A percentile compares a stretch with the other conserved stretches of the same genome.
Conservation (phyloP, 1,284 basidiomycete genomes). For the Entoloma clypeatum region DNA sequence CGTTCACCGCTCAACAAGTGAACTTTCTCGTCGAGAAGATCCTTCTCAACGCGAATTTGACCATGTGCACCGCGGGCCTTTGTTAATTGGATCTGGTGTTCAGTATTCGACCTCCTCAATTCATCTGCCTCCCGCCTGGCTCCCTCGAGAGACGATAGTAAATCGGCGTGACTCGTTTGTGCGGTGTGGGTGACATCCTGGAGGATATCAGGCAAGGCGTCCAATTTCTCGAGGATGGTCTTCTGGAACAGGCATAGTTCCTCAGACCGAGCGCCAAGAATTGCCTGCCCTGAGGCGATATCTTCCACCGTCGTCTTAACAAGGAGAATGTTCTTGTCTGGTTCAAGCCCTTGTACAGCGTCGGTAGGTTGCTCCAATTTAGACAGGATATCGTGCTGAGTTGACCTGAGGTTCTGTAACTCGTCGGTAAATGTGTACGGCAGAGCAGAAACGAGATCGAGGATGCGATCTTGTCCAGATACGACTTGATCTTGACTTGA, state of each 20-base stretch:
- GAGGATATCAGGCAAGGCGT: slow-evolving; percentile 55
- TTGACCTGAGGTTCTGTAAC: slow-evolving; percentile 36
- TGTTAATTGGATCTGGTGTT: slow-evolving; percentile 64
- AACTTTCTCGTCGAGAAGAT: slow-evolving; percentile 59
- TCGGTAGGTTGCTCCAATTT: slow-evolving; percentile 23
- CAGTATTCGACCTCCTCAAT: slow-evolving; percentile 58
- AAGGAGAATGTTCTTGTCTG: slow-evolving; percentile 24
- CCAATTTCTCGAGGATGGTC: slow-evolving; percentile 49
- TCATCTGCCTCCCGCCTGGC: slow-evolving; percentile 65
- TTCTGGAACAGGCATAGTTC: slow-evolving; percentile 49
- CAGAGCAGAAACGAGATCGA: slow-evolving; percentile 38
- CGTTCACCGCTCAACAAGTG: slow-evolving; percentile 58
- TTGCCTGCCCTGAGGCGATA: slow-evolving; percentile 40
- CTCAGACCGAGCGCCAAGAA: slow-evolving; percentile 43
- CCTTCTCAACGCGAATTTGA: slow-evolving; percentile 78
- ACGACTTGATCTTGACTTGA: slow-evolving; percentile 34
- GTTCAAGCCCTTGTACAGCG: slow-evolving; percentile 13
- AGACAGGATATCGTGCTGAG: slow-evolving; percentile 32
- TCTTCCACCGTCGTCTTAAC: slow-evolving; percentile 45
- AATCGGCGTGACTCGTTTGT: slow-evolving; percentile 58
- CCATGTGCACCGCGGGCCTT: slow-evolving; percentile 75
- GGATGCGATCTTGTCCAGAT: slow-evolving; percentile 33
- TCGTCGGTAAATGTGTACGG: slow-evolving; percentile 39
- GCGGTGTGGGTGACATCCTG: slow-evolving; percentile 50
- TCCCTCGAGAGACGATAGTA: slow-evolving; percentile 50